Evolutionary conservation across 805 yeast species (phyloP), one percentile per base, ranked within the genome.

Genomic region (Ogataea ramenticola): DNA sequence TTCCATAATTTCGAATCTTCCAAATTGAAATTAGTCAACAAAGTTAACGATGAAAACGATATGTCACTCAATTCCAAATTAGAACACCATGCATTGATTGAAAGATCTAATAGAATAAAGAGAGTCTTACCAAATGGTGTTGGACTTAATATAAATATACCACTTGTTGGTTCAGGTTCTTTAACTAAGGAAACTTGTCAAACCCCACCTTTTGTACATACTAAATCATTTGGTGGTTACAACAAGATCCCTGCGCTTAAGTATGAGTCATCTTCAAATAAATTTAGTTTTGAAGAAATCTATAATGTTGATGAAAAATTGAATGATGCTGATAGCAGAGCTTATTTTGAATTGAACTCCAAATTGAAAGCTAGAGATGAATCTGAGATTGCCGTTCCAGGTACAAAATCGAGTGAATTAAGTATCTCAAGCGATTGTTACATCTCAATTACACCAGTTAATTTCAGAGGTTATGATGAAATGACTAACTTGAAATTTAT

Each of bases 101-200:
- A 53, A 41, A 19, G 36, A 15, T n/a, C 36, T 10, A 48, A 48
- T 39, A 26, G 35, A 6, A 43, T 45, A n/a, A 14, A 36, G n/a
- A 60, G 68, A 51, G 52, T 66, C 29, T 60, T 75, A 46, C 80
- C 80, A 39, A 48, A 62, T 40, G 71, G 72, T 37, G 67, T 66
- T 42, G 79, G 79, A 46, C 45, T 74, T 42, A 74, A 70, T 49
- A 70, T 75, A 40, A 75, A 75, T 55, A 60, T 71, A 52, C 77
- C 78, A 41, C 39, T 46, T 34, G 75, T 71, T 34, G 68, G 70
- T 19, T 46, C 63, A 39, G 66, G 62, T 43, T 38, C 40, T 11
- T 10, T 16, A 26, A 37, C 21, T 9, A 39, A 49, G 20, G 50
- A 51, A 2, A 48, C 52, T 6, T 76, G 80, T 59, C 44, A 53